phyloP scores from a whole-genome alignment of 352 stramenopile genomes.

The Nothophytophthora sp. region DNA sequence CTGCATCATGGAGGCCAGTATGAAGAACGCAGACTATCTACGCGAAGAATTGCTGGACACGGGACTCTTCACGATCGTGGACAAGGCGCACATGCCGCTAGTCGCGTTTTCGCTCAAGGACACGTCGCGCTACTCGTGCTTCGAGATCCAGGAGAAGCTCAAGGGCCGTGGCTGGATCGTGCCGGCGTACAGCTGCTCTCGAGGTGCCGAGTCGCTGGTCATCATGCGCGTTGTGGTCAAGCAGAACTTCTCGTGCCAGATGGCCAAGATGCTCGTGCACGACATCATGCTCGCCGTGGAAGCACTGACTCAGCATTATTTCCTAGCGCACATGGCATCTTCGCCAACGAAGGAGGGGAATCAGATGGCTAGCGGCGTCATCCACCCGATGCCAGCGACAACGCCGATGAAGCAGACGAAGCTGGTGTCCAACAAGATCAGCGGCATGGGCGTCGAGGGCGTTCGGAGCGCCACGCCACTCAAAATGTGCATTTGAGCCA shows the following conservation, averaged over 20 bases:
- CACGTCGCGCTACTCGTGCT: conserved; percentile 63
- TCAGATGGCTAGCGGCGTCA: no score
- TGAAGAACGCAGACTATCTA: conserved; percentile 75
- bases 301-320: conserved; percentile 54
- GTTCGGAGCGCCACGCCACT: no score
- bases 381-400: no score
- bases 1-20: conserved; percentile 76
- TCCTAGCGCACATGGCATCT: conserved; percentile 47
- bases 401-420: no score
- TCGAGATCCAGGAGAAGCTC: conserved; percentile 83
- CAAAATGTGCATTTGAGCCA: no score
- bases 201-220: conserved; percentile 61
- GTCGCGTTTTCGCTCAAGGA: conserved; percentile 75
- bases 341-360: conserved; percentile 51
- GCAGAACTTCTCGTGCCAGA: conserved; percentile 78
- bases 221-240: conserved; percentile 86
- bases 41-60: conserved; percentile 54
- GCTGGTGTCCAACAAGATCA: no score
- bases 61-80: conserved; percentile 71
- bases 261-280: conserved; percentile 72
- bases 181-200: conserved; percentile 74
- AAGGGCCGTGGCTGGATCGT: conserved; percentile 76
- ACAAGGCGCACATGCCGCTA: conserved; percentile 83
- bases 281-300: conserved; percentile 74
- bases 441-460: no score